Evolutionary conservation across 192 early-diverging fungal species (phyloP).

Genomic region (Umbelopsis sp.): DNA sequence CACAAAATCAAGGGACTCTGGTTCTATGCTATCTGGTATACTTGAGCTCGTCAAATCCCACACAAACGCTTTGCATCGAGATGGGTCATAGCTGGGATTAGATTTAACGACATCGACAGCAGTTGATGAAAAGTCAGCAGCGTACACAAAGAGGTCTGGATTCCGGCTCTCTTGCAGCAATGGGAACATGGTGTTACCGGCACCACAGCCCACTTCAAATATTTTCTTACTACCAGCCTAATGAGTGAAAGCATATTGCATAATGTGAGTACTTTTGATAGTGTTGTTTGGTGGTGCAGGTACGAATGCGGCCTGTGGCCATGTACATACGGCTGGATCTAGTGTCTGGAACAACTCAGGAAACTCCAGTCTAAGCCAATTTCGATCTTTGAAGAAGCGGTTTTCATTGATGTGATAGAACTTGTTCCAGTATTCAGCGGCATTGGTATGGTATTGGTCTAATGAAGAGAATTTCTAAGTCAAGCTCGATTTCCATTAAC

Average conservation of each 20-base stretch:
- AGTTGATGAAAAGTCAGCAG: slow-evolving; percentile 87
- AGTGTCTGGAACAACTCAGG: slow-evolving; percentile 74
- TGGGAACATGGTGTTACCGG: slow-evolving; percentile 96
- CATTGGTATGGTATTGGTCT: slow-evolving; percentile 49
- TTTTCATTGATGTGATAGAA: slow-evolving; percentile 86
- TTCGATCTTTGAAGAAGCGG: slow-evolving; percentile 95
- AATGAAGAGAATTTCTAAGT: background rate
- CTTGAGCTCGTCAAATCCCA: slow-evolving; percentile 86
- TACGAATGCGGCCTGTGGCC: background rate
- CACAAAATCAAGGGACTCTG: slow-evolving; percentile 85
- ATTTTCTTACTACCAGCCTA: slow-evolving; percentile 63
- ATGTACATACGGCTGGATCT: slow-evolving; percentile 42
- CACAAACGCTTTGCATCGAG: slow-evolving; percentile 85
- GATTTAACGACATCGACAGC: slow-evolving; percentile 94
- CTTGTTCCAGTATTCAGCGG: slow-evolving; percentile 71
- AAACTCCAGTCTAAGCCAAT: slow-evolving; percentile 96
- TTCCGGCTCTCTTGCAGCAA: slow-evolving; percentile 75
- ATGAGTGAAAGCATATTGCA: too few species aligned
- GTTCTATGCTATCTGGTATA: slow-evolving; percentile 70
- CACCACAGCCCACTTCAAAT: slow-evolving; percentile 97
- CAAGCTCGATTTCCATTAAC: background rate
- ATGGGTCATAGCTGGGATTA: slow-evolving; percentile 69
- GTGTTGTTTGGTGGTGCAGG: too few species aligned
- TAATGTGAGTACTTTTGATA: too few species aligned
- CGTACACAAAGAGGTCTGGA: slow-evolving; percentile 85